phyloP scores from a whole-genome alignment of 164 flowering plant species.

The Chloranthus sessilifolius region DNA sequence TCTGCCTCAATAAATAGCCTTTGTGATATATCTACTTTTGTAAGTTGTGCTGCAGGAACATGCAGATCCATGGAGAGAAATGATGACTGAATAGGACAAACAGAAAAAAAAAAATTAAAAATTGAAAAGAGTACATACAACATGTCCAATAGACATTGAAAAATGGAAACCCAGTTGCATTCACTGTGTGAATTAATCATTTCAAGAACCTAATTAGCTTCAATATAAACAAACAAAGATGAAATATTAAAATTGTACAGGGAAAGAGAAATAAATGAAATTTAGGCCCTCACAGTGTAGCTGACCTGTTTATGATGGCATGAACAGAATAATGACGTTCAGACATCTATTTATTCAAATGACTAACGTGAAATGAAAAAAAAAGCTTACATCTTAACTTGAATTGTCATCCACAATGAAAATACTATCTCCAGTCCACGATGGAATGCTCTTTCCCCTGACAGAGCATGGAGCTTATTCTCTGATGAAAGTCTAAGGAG shows the following conservation, averaged over 20 bases:
- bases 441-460: constrained; percentile 49
- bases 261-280: not conserved
- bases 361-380: not conserved
- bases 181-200: no score
- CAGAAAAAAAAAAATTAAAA: not conserved
- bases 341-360: no score
- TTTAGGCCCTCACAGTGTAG: not conserved
- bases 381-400: constrained; percentile 40
- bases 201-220: no score
- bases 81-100: constrained; percentile 41
- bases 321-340: no score
- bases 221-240: no score
- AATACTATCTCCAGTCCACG: constrained; percentile 51
- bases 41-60: constrained; percentile 59
- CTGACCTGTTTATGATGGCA: no score
- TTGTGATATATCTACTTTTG: constrained; percentile 44
- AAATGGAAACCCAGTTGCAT: not conserved
- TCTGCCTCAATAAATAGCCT: constrained; percentile 71
- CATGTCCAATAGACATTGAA: not conserved
- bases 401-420: constrained; percentile 56
- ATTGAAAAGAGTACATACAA: not conserved
- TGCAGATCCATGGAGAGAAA: constrained; percentile 69
- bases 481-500: constrained; percentile 38
- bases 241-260: no score
- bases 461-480: constrained; percentile 58